These are phyloP conservation scores for Jatropha curcas DNA, from an alignment of 345 rosid genomes.

Conservation along the genomic window DNA sequence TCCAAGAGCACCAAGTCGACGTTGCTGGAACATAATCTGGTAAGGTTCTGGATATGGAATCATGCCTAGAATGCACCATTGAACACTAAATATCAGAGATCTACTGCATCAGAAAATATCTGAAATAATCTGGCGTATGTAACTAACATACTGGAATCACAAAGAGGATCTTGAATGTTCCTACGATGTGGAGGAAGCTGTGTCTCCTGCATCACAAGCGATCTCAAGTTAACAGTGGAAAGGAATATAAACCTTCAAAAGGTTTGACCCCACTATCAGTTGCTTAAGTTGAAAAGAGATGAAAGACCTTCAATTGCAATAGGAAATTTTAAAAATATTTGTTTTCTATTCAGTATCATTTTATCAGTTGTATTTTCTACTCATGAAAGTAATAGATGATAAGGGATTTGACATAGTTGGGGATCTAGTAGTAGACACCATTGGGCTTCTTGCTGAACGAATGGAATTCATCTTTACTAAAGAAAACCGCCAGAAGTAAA, in stretches of 20 bases:
- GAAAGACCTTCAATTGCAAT: background rate
- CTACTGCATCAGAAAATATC: background rate
- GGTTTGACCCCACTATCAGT: conserved; percentile 20
- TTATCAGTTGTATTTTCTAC: background rate
- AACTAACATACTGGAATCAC: conserved; percentile 35
- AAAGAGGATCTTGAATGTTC: conserved; percentile 30
- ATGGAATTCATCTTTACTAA: background rate
- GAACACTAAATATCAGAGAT: background rate
- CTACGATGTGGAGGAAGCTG: conserved; percentile 30
- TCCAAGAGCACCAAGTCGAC: conserved; percentile 34
- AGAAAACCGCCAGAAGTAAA: background rate
- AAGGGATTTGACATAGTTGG: background rate
- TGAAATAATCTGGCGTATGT: conserved; percentile 19
- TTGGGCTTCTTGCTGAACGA: background rate
- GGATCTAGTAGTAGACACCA: background rate
- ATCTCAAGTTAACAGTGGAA: conserved; percentile 13
- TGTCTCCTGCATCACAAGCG: conserved; percentile 27
- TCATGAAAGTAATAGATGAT: background rate
- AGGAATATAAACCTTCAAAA: background rate
- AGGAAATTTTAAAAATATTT: background rate
- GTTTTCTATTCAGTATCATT: background rate
- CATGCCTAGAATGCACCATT: conserved; percentile 23
- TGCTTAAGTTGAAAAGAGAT: background rate
- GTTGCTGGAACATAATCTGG: conserved; percentile 31
- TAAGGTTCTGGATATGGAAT: conserved; percentile 37